Evolutionary conservation across 2,329 filamentous ascomycete genomes (phyloP), one percentile per base, ranked within the genome.

Genomic region (Claviceps citrina): DNA sequence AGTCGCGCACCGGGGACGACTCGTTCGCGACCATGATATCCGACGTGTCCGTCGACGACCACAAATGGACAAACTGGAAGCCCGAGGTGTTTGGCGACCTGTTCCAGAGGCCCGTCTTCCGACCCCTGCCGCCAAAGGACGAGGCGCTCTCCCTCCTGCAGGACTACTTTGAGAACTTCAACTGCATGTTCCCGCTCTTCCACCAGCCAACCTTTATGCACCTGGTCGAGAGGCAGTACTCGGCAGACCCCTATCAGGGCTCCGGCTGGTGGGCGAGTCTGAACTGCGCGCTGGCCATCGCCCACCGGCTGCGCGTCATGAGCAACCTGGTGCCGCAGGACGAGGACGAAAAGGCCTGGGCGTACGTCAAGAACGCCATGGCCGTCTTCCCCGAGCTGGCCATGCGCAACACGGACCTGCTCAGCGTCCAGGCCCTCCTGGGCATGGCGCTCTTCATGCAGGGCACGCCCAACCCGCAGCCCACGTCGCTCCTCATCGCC

Each of bases 191-290:
- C 55, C 91, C 91, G 5, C 68, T 98, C 4, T 98, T 94, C 54
- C 91, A 98, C 59, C 87, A 95, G 58, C 87, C 89, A 1, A 96
- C 91, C 0, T 98, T 98, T 55, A 96, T 96, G 85, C 87, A 95
- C 55, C 68, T 96, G 5, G 86, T 95, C 25, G 86, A 96, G 54
- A 78, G 82, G 49, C 89, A 96, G 56, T 98, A 96, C 60, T 93
- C 86, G 1, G 67, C 78, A 37, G 84, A 96, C 49, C 89, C 89
- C 1, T 96, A 95, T 49, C 80, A 93, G 56, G 87, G 89, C 22
- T 93, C 86, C 5, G 91, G 91, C 3, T 98, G 91, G 91, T 98
- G 91, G 89, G 91, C 91, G 5, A 93, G 86, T 60, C 70, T 98
- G 51, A 98, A 98, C 51, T 81, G 93, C 43, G 85, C 82, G 1